phyloP scores from a whole-genome alignment of 768 basidiomycete genomes.

The Rhizopogon sp. region DNA sequence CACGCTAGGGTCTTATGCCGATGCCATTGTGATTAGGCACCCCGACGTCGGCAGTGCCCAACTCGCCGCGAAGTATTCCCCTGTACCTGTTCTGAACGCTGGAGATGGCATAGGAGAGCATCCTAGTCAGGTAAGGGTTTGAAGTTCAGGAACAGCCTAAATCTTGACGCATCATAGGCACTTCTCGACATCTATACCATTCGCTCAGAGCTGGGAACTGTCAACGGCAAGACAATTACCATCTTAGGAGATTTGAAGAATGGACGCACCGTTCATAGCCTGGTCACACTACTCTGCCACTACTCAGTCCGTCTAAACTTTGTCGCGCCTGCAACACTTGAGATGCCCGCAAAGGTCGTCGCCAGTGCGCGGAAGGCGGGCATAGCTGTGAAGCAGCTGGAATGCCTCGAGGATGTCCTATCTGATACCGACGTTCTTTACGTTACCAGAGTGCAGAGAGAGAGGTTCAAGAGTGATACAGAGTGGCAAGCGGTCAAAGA shows the following conservation, averaged over 20 bases:
- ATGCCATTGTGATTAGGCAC: slow-evolving; percentile 92
- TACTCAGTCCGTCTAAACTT: slow-evolving; percentile 96
- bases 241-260: slow-evolving; percentile 96
- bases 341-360: slow-evolving; percentile 87
- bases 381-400: slow-evolving; percentile 70
- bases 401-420: slow-evolving; percentile 88
- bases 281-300: slow-evolving; percentile 86
- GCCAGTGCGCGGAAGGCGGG: slow-evolving; percentile 81
- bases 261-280: slow-evolving; percentile 93
- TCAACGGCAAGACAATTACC: slow-evolving; percentile 92
- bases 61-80: slow-evolving; percentile 91
- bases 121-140: slow-evolving; percentile 73
- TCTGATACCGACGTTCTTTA: slow-evolving; percentile 94
- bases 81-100: slow-evolving; percentile 94
- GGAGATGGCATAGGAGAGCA: slow-evolving; percentile 98
- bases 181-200: slow-evolving; percentile 90
- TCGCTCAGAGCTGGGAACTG: slow-evolving; percentile 95
- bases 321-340: slow-evolving; percentile 79
- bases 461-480: slow-evolving; percentile 74
- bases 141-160: not conserved
- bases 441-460: slow-evolving; percentile 94
- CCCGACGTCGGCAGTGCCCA: slow-evolving; percentile 94
- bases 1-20: slow-evolving; percentile 91
- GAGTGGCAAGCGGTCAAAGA: slow-evolving; percentile 94
- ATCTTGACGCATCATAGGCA: slow-evolving; percentile 40